Evolutionary conservation across 164 flowering plant species (phyloP), one percentile per base, ranked within the genome.

Genomic region (Aristolochia californica): DNA sequence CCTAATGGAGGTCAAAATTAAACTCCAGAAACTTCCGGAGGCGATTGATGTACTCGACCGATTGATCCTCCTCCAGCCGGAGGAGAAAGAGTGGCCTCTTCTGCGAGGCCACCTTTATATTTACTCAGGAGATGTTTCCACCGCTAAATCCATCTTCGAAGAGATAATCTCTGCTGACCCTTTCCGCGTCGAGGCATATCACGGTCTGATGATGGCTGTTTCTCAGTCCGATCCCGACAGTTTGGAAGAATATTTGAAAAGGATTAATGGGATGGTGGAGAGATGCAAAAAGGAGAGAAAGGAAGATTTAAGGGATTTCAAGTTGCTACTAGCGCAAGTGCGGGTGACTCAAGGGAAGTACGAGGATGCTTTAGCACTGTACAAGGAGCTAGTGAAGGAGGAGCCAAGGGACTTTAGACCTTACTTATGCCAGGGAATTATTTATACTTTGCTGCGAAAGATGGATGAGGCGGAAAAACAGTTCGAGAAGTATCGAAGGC

Each of bases 371-470:
- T 73, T 91, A 82, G 80, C 76, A 73, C 58, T 85, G 58, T 88
- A 90, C 74, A 62, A 83, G 67, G 86, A 79, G 48, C 77, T 91
- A 45, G 87, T 73, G 56, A 86, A 77, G 75, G 96, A 94, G 51
- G 96, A 89, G 53, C 97, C 95, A 0, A 73, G 80, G 68, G 99
- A 94, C 75, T 94, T 88, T 21, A 59, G 99, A 62, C 99, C 99
- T 0, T 88, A 94, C 66, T 66, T 90, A 40, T 90, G 95, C 61
- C 95, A 80, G 57, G 96, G 95, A 0, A 90, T 90, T 38, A 77
- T 90, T 18, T 94, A 90, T 55, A 78, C 86, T 18, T 57, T 90
- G 71, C 28, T 85, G 78, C 70, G 72, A 79, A 83, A 81, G 74
- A 74, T 70, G 43, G 80, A 77, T n/a, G 89, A 87, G 70, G 95